Conservation (phyloP, 805 yeast species). For the Teunomyces barrocoloradensis region DNA sequence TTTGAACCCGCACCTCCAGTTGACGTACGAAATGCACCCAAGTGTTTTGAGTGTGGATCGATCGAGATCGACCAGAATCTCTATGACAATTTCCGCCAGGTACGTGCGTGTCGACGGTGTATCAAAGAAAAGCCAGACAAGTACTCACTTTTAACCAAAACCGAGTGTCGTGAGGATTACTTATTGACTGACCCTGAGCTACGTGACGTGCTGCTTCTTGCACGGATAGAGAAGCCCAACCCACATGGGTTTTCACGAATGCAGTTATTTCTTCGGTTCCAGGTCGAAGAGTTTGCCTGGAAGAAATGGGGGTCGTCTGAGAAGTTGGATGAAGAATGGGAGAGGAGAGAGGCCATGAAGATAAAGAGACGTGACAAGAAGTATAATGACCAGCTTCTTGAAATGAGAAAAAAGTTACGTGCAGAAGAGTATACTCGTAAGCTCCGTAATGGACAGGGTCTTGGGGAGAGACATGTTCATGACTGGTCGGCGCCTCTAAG, state of each 20-base stretch:
- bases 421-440: constrained; percentile 85
- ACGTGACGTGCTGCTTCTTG: constrained; percentile 62
- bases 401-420: constrained; percentile 88
- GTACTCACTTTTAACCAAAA: constrained; percentile 86
- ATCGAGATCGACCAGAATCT: constrained; percentile 77
- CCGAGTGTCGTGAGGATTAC: constrained; percentile 93
- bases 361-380: constrained; percentile 72
- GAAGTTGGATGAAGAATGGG: constrained; percentile 90
- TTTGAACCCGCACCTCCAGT: constrained; percentile 68
- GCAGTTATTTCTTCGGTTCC: constrained; percentile 88
- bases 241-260: constrained; percentile 93
- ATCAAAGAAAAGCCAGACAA: constrained; percentile 75
- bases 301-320: constrained; percentile 94
- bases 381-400: constrained; percentile 72
- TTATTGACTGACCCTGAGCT: constrained; percentile 91
- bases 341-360: constrained; percentile 70
- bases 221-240: constrained; percentile 83
- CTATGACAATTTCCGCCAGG: constrained; percentile 61
- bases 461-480: constrained; percentile 67
- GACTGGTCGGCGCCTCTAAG: constrained; percentile 64
- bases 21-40: constrained; percentile 71
- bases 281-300: constrained; percentile 90
- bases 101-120: constrained; percentile 78
- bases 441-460: constrained; percentile 53
- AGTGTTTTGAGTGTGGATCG: constrained; percentile 79